Percentiles rank a stretch among this genome's conserved stretches.
These are phyloP conservation scores for Phytophthora europaea DNA, from an alignment of 352 stramenopile genomes.

Conservation along the genomic window DNA sequence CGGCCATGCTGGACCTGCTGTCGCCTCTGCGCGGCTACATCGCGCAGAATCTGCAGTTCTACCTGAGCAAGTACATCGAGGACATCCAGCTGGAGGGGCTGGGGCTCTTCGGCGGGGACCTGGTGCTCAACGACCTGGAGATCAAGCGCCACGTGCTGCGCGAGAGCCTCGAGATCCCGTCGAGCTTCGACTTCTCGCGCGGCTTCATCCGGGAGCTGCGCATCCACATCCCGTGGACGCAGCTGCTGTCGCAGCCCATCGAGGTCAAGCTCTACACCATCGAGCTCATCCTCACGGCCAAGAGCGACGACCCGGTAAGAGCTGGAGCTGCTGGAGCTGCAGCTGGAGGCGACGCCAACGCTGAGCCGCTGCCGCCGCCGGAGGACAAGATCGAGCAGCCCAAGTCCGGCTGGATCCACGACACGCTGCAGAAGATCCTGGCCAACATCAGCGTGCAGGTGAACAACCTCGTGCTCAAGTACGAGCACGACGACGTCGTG, in stretches of 20 bases:
- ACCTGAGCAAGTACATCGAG: slow-evolving; percentile 92
- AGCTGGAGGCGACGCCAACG: slow-evolving; percentile 5
- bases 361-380: neutral
- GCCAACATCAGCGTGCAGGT: slow-evolving; percentile 88
- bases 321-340: slow-evolving; percentile 3
- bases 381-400: slow-evolving; percentile 76
- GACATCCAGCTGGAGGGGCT: slow-evolving; percentile 89
- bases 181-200: slow-evolving; percentile 89
- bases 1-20: slow-evolving; percentile 84
- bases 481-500: slow-evolving; percentile 89
- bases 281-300: slow-evolving; percentile 87
- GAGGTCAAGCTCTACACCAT: slow-evolving; percentile 92
- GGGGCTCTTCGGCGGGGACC: slow-evolving; percentile 85
- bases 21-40: slow-evolving; percentile 89
- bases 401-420: slow-evolving; percentile 85
- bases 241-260: slow-evolving; percentile 87
- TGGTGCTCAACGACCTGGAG: slow-evolving; percentile 91
- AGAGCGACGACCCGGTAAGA: slow-evolving; percentile 33
- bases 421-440: slow-evolving; percentile 84
- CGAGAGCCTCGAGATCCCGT: slow-evolving; percentile 87
- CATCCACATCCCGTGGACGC: slow-evolving; percentile 92
- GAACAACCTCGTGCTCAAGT: slow-evolving; percentile 92
- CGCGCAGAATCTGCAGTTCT: slow-evolving; percentile 90
- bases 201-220: slow-evolving; percentile 90
- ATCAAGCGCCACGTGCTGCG: slow-evolving; percentile 91